Base-by-base conservation (phyloP, 73 alveolate species). In the Paramecium octaurelia region DNA sequence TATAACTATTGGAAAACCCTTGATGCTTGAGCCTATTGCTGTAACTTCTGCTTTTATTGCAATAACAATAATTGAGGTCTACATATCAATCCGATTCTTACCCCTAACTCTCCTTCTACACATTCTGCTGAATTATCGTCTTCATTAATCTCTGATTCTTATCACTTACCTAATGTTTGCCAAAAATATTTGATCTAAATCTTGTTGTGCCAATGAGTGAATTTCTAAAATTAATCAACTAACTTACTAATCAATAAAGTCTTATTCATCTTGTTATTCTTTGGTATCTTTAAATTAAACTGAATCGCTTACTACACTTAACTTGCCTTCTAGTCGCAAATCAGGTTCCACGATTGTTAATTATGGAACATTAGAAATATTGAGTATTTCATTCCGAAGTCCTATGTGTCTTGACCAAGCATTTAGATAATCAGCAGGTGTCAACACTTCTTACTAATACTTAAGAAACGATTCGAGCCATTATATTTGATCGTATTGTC, bases 391-490 rank as follows among this genome's bases (percentile, higher is more conserved):
- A 34, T 86, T 88, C 43, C 94, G 89, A 23, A 93, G 36, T 8
- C 70, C 84, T 24, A 80, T 69, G 27, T 93, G 96, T 70, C 96
- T 93, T 9, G 94, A 80, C 92, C 94, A 88, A 44, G 94, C 87
- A 29, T 46, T 75, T 14, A 93, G 38, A 44, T 86, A 93, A 11
- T 93, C 93, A 68, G 95, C 88, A 34, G 96, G 96, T 14, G 92
- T 57, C 20, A 93, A 75, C 8, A 88, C 89, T 88, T 86, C 92
- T 48, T 86, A 48, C 31, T 93, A 54, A 59, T 93, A 93, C 27
- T 93, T 88, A 21, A 93, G 88, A 89, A 93, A 93, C 42, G 92
- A 93, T 38, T 93, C 96, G 4, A 93, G 31, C 92, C 96, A 93
- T 73, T 86, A 38, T 18, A 93, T 93, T 75, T 88, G 36, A 54